phyloP scores from a whole-genome alignment of 1,284 basidiomycete genomes.

The Austroboletus novae-zelandiae region DNA sequence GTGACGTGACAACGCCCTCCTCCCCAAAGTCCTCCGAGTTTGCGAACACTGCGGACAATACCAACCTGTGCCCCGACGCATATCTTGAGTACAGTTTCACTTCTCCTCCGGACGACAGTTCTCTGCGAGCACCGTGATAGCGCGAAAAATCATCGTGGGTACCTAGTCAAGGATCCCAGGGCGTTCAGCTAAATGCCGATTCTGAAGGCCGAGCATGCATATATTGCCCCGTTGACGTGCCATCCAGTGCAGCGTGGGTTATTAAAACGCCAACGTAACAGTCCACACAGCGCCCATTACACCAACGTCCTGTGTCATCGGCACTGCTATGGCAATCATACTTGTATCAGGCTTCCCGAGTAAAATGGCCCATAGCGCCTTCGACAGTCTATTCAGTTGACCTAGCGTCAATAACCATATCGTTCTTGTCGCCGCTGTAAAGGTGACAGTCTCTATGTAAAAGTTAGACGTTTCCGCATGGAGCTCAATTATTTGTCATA shows the following conservation, averaged over 20 bases:
- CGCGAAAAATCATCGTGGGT: too few relatives aligned
- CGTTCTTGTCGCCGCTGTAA: too few relatives aligned
- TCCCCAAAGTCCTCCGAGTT: not conserved
- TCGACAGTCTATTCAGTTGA: too few relatives aligned
- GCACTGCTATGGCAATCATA: constrained; percentile 11
- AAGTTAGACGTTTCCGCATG: not conserved
- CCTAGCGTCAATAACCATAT: too few relatives aligned
- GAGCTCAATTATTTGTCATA: not conserved
- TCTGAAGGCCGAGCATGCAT: not conserved
- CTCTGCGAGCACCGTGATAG: too few relatives aligned
- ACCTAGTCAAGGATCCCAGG: not conserved
- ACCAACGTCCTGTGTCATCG: constrained; percentile 10
- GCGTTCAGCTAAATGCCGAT: constrained; percentile 1
- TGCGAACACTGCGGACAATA: constrained; percentile 3
- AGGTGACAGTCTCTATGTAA: too few relatives aligned
- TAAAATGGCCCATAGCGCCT: too few relatives aligned
- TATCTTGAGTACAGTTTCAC: too few relatives aligned
- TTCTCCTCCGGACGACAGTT: too few relatives aligned
- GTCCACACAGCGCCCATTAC: constrained; percentile 10
- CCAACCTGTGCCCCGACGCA: not conserved
- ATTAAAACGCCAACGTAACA: constrained; percentile 15
- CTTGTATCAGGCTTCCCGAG: too few relatives aligned
- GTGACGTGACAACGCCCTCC: constrained; percentile 19
- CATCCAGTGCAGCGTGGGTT: constrained; percentile 7
- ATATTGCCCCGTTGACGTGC: not conserved